Evolutionary conservation across 768 basidiomycete species (phyloP).

Genomic region (Panellus pusillus): DNA sequence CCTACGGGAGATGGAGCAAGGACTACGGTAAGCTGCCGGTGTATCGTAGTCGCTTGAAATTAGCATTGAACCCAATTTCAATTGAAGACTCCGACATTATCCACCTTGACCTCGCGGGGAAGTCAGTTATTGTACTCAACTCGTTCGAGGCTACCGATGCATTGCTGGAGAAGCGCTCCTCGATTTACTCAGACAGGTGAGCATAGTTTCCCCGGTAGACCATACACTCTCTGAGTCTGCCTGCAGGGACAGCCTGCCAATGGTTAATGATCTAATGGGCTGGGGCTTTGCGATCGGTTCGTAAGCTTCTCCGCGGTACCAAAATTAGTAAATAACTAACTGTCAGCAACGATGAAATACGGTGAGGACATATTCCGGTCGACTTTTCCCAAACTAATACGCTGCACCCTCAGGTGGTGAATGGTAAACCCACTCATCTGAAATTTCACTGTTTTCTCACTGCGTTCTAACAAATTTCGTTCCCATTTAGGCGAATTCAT

Average conservation of each 20-base stretch:
- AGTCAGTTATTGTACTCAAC: constrained; percentile 34
- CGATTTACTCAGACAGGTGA: too few species aligned
- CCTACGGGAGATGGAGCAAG: constrained; percentile 42
- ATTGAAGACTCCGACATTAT: constrained; percentile 25
- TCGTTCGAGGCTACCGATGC: constrained; percentile 27
- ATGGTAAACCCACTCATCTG: background rate
- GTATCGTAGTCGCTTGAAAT: background rate
- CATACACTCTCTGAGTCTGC: too few species aligned
- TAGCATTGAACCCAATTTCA: constrained; percentile 19
- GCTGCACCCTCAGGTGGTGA: background rate
- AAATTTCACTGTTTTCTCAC: background rate
- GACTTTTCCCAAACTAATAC: background rate
- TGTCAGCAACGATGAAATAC: constrained; percentile 9
- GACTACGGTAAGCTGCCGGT: constrained; percentile 3
- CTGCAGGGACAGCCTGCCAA: too few species aligned
- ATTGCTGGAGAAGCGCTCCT: constrained; percentile 39
- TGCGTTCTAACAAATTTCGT: background rate
- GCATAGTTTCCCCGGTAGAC: too few species aligned
- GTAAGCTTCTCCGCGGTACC: background rate
- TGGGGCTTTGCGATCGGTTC: background rate
- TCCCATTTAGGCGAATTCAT: too few species aligned
- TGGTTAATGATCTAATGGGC: constrained; percentile 1
- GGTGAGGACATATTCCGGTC: background rate
- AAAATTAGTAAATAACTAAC: too few species aligned
- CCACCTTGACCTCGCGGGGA: constrained; percentile 31